These are phyloP conservation scores for Colletotrichum sp. DNA, from an alignment of 2,329 filamentous ascomycete genomes.

Conservation along the genomic window DNA sequence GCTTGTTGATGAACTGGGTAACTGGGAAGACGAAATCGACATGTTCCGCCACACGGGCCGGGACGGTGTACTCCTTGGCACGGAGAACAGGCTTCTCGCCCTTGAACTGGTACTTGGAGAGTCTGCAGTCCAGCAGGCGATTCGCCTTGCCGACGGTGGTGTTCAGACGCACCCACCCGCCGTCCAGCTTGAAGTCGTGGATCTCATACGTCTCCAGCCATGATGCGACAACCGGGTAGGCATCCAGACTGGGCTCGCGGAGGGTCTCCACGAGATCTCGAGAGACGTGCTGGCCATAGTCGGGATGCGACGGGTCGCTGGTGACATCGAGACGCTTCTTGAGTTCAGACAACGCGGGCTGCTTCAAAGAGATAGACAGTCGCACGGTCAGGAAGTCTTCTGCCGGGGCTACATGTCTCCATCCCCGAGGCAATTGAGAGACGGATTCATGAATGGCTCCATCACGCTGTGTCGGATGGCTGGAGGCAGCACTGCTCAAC, in stretches of 20 bases:
- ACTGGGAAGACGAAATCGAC: slow-evolving; percentile 55
- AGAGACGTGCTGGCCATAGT: slow-evolving; percentile 34
- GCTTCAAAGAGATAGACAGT: slow-evolving; percentile 20
- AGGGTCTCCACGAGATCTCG: slow-evolving; percentile 39
- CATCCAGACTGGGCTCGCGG: slow-evolving; percentile 36
- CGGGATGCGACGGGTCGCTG: not conserved
- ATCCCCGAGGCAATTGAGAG: not conserved
- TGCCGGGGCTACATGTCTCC: not conserved
- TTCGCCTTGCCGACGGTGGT: slow-evolving; percentile 44
- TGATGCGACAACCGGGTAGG: slow-evolving; percentile 38
- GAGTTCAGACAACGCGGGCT: slow-evolving; percentile 15
- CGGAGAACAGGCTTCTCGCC: slow-evolving; percentile 43
- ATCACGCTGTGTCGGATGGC: not conserved
- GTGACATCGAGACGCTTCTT: slow-evolving; percentile 24
- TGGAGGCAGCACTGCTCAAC: not conserved
- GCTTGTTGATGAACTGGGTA: slow-evolving; percentile 49
- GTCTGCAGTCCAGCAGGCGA: slow-evolving; percentile 43
- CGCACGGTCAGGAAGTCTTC: not conserved
- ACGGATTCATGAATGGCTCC: not conserved
- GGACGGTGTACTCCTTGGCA: slow-evolving; percentile 49
- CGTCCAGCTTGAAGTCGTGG: slow-evolving; percentile 32
- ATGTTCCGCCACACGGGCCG: slow-evolving; percentile 38
- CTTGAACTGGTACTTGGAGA: slow-evolving; percentile 47
- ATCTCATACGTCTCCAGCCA: slow-evolving; percentile 49
- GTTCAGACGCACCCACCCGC: slow-evolving; percentile 48